phyloP scores from a whole-genome alignment of 208 protist genomes.

The Leishmania major region DNA sequence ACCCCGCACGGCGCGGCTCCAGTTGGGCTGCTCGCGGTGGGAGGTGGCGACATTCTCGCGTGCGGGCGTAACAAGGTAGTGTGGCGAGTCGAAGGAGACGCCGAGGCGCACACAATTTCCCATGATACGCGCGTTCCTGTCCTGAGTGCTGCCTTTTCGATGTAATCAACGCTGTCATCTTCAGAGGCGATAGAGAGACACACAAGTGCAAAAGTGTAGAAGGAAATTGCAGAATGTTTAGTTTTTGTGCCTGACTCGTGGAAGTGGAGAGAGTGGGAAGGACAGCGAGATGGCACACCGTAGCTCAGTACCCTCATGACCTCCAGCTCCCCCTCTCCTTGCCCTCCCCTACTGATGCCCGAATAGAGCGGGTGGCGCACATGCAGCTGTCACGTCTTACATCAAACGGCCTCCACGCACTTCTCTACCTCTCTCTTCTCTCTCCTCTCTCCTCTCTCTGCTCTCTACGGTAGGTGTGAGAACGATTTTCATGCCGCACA shows the following conservation, averaged over 20 bases:
- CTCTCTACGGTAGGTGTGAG: not conserved
- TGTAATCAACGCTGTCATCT: conserved; percentile 19
- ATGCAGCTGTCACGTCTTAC: not conserved
- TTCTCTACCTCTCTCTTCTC: not conserved
- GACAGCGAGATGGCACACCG: not conserved
- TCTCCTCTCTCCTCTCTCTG: conserved; percentile 11
- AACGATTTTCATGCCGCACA: not conserved
- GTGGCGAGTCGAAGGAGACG: conserved; percentile 1
- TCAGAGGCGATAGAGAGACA: not conserved
- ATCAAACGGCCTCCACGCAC: not conserved
- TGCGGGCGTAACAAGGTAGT: conserved; percentile 26
- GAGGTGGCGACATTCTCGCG: conserved; percentile 16
- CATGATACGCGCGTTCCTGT: conserved; percentile 22
- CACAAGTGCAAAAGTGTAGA: not conserved
- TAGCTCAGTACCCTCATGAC: not conserved
- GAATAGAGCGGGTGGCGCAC: not conserved
- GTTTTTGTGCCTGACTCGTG: not conserved
- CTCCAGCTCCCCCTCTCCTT: not conserved
- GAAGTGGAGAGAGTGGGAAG: not conserved
- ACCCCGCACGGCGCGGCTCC: conserved; percentile 20
- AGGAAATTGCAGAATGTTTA: not conserved
- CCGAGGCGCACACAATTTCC: conserved; percentile 15
- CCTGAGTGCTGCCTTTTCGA: conserved; percentile 17
- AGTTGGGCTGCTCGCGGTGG: conserved; percentile 17
- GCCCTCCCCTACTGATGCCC: not conserved